Evolutionary conservation across 805 yeast genomes (phyloP).

Genomic region (Isabelozyma heimii): DNA sequence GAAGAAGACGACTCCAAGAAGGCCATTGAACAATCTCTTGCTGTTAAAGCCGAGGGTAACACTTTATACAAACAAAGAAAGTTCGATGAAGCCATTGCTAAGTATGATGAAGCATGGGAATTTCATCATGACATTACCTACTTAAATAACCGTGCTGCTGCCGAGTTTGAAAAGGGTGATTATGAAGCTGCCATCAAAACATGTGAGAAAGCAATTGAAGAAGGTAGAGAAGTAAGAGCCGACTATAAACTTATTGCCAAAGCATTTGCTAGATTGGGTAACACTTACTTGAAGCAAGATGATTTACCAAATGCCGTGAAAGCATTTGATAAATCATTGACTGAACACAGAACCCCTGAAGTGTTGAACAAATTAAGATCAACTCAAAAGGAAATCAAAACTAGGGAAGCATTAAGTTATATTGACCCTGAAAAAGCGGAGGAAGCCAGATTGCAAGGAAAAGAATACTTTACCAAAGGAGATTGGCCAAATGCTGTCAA

Average conservation of each 20-base stretch:
- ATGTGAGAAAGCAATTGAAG: constrained; percentile 78
- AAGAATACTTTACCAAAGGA: constrained; percentile 79
- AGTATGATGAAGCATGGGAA: constrained; percentile 85
- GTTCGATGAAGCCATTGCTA: constrained; percentile 89
- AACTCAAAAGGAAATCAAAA: constrained; percentile 82
- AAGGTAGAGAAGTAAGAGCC: constrained; percentile 86
- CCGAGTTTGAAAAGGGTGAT: constrained; percentile 94
- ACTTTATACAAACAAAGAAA: constrained; percentile 78
- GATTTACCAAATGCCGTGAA: constrained; percentile 73
- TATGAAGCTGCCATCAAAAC: constrained; percentile 81
- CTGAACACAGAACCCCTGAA: constrained; percentile 97
- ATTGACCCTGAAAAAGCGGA: constrained; percentile 91
- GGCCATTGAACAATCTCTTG: constrained; percentile 48
- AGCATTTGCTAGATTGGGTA: constrained; percentile 90
- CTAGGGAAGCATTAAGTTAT: constrained; percentile 72
- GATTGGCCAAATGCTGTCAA: constrained; percentile 97
- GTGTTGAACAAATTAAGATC: constrained; percentile 82
- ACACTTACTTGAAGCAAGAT: constrained; percentile 69
- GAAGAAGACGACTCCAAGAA: constrained; percentile 28
- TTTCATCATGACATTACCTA: constrained; percentile 81
- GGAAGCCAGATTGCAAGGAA: constrained; percentile 91
- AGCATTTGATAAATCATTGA: constrained; percentile 82
- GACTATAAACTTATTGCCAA: constrained; percentile 91
- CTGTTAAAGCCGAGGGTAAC: constrained; percentile 82
- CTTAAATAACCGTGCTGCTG: constrained; percentile 95